These are phyloP conservation scores for Hagleromyces aurorensis DNA, from an alignment of 805 yeast species.

Conservation along the genomic window DNA sequence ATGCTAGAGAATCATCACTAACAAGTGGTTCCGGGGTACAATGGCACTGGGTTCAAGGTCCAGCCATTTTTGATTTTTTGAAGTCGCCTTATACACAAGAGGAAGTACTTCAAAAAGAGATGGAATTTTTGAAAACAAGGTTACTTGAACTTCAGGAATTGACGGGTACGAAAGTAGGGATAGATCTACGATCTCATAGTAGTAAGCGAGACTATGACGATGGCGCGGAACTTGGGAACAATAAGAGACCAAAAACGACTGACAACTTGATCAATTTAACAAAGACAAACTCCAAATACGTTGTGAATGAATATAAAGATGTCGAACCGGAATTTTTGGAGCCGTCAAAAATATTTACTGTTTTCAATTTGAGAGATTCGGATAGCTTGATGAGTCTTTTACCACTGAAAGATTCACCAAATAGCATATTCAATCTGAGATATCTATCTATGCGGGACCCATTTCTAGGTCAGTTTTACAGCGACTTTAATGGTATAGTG, in stretches of 20 bases:
- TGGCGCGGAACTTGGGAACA: conserved; percentile 4
- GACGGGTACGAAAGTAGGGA: conserved; percentile 21
- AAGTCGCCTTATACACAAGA: conserved; percentile 20
- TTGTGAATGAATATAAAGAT: conserved; percentile 22
- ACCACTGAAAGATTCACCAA: conserved; percentile 17
- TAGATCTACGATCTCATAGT: conserved; percentile 7
- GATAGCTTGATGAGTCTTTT: conserved; percentile 8
- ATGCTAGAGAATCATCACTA: conserved; percentile 18
- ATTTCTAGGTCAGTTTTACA: conserved; percentile 17
- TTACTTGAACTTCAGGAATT: conserved; percentile 25
- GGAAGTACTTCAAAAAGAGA: conserved; percentile 22
- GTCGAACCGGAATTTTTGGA: conserved; percentile 26
- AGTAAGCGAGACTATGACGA: conserved; percentile 2
- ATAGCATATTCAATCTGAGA: conserved; percentile 17
- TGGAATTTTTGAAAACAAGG: conserved; percentile 23
- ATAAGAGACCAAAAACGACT: too few relatives aligned
- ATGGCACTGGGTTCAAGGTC: conserved; percentile 28
- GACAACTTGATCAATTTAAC: conserved; percentile 6
- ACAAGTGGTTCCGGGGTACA: conserved; percentile 14
- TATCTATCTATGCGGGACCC: conserved; percentile 20
- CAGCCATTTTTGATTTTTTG: conserved; percentile 25
- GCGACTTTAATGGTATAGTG: conserved; percentile 8
- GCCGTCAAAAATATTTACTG: conserved; percentile 15
- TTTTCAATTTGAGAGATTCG: conserved; percentile 7
- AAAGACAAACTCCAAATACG: conserved; percentile 2